Evolutionary conservation across 2,329 filamentous ascomycete genomes (phyloP), one percentile per base, ranked within the genome.

Genomic region (Teratosphaeria zuluensis): DNA sequence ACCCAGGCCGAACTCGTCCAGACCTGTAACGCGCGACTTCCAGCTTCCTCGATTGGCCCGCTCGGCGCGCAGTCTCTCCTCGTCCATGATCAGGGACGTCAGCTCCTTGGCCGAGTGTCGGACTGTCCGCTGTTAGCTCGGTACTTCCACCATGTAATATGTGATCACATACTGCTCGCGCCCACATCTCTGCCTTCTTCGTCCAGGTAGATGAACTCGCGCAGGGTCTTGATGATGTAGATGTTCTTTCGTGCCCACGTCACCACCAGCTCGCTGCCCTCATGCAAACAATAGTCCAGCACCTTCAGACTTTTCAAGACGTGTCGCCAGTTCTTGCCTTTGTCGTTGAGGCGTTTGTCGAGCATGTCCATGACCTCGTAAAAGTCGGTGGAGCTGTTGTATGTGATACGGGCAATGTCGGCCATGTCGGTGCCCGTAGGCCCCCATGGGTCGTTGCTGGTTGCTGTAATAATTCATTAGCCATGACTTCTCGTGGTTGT

Each of bases 341-440:
- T 97, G 76, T 99, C 94, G 70, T 99, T 99, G 70, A 99, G 79
- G 66, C 94, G 88, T 80, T 97, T 97, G 77, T 99, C 94, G 66
- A 99, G 81, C 90, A 99, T 99, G 74, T 99, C 94, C 87, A 99
- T 96, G 69, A 99, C 96, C 74, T 99, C 92, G 78, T 96, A 96
- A 78, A 99, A 99, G 74, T 97, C 94, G 75, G 88, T 92, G 38
- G 91, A 92, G 72, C 92, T 95, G 78, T 95, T 95, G 79, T 92
- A 99, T 55, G 94, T 97, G 81, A 97, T 87, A 74, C 94, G 90
- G 74, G 94, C 91, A 72, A 99, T 96, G 77, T 99, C 94, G 76
- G 89, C 90, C 94, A 99, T 97, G 75, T 99, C 92, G 60, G 91
- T 95, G 61, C 94, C 94, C 51, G 92, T 95, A 56, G 94, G 94